These are phyloP conservation scores for Lichtheimia ramosa DNA, from an alignment of 371 early-diverging fungal species.

Conservation along the genomic window DNA sequence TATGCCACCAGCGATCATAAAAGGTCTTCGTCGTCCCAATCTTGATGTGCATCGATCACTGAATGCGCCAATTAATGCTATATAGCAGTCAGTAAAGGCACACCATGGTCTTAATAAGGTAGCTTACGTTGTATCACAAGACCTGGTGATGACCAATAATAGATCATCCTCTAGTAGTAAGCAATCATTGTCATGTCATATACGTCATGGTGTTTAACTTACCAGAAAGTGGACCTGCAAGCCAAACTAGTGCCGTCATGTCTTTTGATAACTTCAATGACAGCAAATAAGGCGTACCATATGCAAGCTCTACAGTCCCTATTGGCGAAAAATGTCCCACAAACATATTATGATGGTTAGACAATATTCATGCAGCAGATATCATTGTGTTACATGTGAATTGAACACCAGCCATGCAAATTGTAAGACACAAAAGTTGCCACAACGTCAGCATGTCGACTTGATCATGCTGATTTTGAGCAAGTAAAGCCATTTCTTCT, in stretches of 20 bases:
- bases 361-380: neutral
- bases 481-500: constrained; percentile 2
- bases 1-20: constrained; percentile 53
- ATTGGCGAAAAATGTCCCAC: constrained; percentile 7
- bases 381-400: constrained; percentile 54
- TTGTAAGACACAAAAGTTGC: constrained; percentile 49
- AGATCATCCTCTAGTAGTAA: constrained; percentile 5
- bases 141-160: neutral
- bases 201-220: neutral
- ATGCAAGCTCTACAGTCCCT: constrained; percentile 62
- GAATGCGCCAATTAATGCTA: constrained; percentile 54
- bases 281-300: constrained; percentile 78
- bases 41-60: constrained; percentile 56
- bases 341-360: constrained; percentile 4
- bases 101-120: neutral
- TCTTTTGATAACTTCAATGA: constrained; percentile 67
- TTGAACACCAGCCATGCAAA: constrained; percentile 67
- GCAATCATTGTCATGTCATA: constrained; percentile 7
- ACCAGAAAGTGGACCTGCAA: constrained; percentile 82
- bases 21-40: constrained; percentile 58
- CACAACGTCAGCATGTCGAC: constrained; percentile 9
- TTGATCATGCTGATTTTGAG: neutral
- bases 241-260: constrained; percentile 71
- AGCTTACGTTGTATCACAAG: constrained; percentile 14
- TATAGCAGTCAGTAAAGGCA: neutral